Base-by-base conservation (phyloP, 306 rosid species). In the Coriaria nepalensis region DNA sequence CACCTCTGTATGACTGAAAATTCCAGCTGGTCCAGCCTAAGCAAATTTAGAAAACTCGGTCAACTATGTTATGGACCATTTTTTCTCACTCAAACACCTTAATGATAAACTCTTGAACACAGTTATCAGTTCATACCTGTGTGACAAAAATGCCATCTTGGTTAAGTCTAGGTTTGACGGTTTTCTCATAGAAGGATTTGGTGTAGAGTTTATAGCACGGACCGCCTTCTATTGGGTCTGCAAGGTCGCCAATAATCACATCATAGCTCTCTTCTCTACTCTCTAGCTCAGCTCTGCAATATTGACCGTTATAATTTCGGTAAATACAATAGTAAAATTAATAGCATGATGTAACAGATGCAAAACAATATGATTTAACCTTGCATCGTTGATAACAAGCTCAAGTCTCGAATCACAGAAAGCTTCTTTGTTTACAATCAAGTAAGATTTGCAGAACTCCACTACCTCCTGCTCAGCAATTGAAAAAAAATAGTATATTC, bases 21-120 rank as follows among this genome's bases (percentile, higher is more conserved):
- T 88, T 58, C 96, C 96, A 68, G 96, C 96, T 45, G 96, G 96
- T 2, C 96, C 94, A 6, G 96, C 96, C 96, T 87, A 66, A 61
- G 61, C 8, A 46, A 11, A 55, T 4, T 62, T 11, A 15, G 29
- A 47, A 4, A 35, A 13, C n/a, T 7, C 6, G 6, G 44, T n/a
- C 14, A 6, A 52, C 42, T 50, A 29, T 45, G 37, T 53, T 45
- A 6, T 54, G 52, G 5, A 7, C 40, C 42, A 39, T 55, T 37
- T 12, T 13, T 35, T 35, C 11, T 7, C 36, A 29, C 9, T 6
- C 12, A 15, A 13, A 10, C 9, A 13, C 9, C 7, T 7, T 2
- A 11, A 13, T 12, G 3, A 14, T 0, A 34, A 50, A 20, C 3
- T 20, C 29, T 20, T 20, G 29, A 20, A 1, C 29, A 20, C 2